Percentiles rank a stretch among this genome's conserved stretches.
Evolutionary conservation across 805 yeast genomes (phyloP).

Genomic region (Ogataea dorogensis): DNA sequence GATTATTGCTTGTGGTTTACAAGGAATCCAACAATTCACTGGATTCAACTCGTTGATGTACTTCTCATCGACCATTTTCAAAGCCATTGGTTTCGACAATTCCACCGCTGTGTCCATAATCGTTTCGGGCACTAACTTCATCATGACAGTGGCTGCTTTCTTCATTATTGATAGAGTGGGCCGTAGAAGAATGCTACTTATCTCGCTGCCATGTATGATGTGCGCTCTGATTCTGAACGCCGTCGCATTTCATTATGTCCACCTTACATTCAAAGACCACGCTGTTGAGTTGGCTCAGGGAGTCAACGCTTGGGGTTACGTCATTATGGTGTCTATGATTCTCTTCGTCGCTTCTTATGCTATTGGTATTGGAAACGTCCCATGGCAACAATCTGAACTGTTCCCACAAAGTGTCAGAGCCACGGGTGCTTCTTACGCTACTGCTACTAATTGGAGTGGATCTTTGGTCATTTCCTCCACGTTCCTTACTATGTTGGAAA

Average conservation of each 20-base stretch:
- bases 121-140: constrained; percentile 91
- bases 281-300: constrained; percentile 44
- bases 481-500: constrained; percentile 89
- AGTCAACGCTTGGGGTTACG: constrained; percentile 82
- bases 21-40: constrained; percentile 94
- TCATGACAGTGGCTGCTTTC: constrained; percentile 83
- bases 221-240: constrained; percentile 76
- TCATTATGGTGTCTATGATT: constrained; percentile 83
- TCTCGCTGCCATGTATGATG: constrained; percentile 86
- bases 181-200: constrained; percentile 74
- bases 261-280: constrained; percentile 53
- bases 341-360: constrained; percentile 88
- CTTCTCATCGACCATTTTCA: constrained; percentile 88
- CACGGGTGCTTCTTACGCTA: constrained; percentile 84
- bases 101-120: constrained; percentile 94
- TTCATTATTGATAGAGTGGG: constrained; percentile 85
- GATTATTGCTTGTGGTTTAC: constrained; percentile 86
- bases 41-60: constrained; percentile 97
- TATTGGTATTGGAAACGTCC: constrained; percentile 93
- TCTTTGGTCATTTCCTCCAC: constrained; percentile 88
- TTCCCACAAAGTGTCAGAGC: constrained; percentile 94
- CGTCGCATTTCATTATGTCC: constrained; percentile 85
- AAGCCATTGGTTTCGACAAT: constrained; percentile 83
- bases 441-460: constrained; percentile 95
- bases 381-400: constrained; percentile 97